Conservation (phyloP, 2,329 filamentous ascomycete species). For the Cladosporium austrohemisphaericum region DNA sequence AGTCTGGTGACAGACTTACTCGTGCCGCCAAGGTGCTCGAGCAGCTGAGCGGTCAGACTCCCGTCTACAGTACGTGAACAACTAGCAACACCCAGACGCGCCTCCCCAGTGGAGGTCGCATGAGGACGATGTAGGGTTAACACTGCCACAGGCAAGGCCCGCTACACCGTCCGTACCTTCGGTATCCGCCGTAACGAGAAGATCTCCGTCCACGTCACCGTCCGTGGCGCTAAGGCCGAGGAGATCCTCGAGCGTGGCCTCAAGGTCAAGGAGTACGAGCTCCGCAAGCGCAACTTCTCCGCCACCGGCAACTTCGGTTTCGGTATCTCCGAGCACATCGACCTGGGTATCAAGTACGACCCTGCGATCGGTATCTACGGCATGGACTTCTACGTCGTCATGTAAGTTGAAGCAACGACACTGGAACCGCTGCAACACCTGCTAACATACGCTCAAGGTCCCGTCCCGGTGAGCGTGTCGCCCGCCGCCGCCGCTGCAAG, state of each 20-base stretch:
- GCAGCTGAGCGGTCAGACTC: conserved; percentile 98
- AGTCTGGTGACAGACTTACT: conserved; percentile 99
- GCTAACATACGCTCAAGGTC: conserved; percentile 55
- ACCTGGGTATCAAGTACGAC: conserved; percentile 99
- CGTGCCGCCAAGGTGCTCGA: conserved; percentile 99
- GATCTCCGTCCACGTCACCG: conserved; percentile 98
- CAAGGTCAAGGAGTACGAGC: conserved; percentile 99
- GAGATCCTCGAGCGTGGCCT: conserved; percentile 99
- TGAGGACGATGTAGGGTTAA: conserved; percentile 13
- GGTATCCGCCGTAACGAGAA: conserved; percentile 99
- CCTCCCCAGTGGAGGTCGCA: neutral
- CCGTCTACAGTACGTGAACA: conserved; percentile 83
- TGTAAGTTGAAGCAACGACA: conserved; percentile 53
- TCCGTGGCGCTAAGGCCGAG: conserved; percentile 98
- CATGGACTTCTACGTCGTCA: conserved; percentile 99
- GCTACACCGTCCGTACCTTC: conserved; percentile 99
- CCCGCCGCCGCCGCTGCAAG: conserved; percentile 89
- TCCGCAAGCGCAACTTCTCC: conserved; percentile 99
- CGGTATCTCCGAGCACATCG: conserved; percentile 99
- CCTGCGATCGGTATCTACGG: conserved; percentile 97
- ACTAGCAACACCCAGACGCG: conserved; percentile 5
- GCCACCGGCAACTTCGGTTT: conserved; percentile 99
- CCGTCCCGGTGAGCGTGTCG: conserved; percentile 96
- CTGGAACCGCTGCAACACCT: neutral
- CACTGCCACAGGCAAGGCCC: conserved; percentile 76